These are phyloP conservation scores for Ganoderma sinense DNA, from an alignment of 1,284 basidiomycete species.

Conservation along the genomic window DNA sequence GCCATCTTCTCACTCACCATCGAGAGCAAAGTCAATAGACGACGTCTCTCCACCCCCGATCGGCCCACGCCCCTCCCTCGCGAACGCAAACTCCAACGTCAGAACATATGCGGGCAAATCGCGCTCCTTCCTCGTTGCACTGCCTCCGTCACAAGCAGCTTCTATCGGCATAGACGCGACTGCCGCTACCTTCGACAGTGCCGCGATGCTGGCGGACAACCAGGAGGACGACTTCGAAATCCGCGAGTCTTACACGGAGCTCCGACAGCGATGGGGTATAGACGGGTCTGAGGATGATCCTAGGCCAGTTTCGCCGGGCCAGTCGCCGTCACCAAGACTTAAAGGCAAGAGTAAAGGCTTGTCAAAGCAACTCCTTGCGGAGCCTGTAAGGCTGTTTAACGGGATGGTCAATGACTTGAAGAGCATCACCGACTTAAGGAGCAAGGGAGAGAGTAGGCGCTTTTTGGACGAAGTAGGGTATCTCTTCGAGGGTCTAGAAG, in stretches of 20 bases:
- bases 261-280: slow-evolving; percentile 76
- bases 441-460: slow-evolving; percentile 78
- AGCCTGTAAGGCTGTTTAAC: slow-evolving; percentile 39
- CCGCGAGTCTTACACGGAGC: slow-evolving; percentile 72
- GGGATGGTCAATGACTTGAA: slow-evolving; percentile 79
- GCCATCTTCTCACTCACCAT: slow-evolving; percentile 30
- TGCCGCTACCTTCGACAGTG: slow-evolving; percentile 32
- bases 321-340: slow-evolving; percentile 36
- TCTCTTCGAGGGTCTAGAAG: slow-evolving; percentile 77
- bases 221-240: slow-evolving; percentile 63
- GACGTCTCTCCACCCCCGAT: slow-evolving; percentile 35
- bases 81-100: slow-evolving; percentile 42
- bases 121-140: slow-evolving; percentile 74
- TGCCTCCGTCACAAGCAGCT: slow-evolving; percentile 48
- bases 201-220: slow-evolving; percentile 29
- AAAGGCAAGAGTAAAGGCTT: slow-evolving; percentile 43
- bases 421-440: slow-evolving; percentile 80
- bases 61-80: slow-evolving; percentile 26
- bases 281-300: slow-evolving; percentile 78
- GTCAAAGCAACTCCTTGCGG: slow-evolving; percentile 26
- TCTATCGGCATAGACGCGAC: slow-evolving; percentile 33
- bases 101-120: slow-evolving; percentile 78
- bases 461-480: slow-evolving; percentile 85
- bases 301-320: slow-evolving; percentile 45
- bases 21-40: slow-evolving; percentile 26